Conservation (phyloP, 148 eudicot species). For the Arbutus unedo region DNA sequence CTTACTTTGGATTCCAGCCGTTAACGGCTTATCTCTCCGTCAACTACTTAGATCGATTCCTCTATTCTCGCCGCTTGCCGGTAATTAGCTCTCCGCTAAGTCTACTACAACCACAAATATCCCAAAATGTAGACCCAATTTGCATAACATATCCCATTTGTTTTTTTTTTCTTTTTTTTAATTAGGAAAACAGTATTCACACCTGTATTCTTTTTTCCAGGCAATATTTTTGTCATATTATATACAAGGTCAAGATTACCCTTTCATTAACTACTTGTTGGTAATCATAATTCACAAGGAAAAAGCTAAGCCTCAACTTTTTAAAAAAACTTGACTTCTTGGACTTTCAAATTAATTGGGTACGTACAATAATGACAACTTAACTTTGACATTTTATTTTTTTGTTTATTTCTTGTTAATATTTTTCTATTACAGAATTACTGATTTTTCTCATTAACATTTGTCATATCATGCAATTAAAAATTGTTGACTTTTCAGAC, state of each 20-base stretch:
- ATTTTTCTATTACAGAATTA: not conserved
- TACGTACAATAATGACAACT: too few relatives aligned
- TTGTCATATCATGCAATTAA: not conserved
- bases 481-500: conserved; percentile 2
- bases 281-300: not conserved
- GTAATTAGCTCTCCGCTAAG: conserved; percentile 35
- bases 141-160: too few relatives aligned
- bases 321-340: too few relatives aligned
- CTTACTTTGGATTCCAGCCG: conserved; percentile 71
- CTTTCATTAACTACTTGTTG: not conserved
- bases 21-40: conserved; percentile 81
- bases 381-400: too few relatives aligned
- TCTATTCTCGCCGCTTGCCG: conserved; percentile 60
- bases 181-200: not conserved
- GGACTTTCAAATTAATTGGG: too few relatives aligned
- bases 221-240: not conserved
- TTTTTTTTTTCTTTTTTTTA: not conserved
- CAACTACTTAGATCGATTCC: conserved; percentile 79
- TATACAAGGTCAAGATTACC: not conserved
- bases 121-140: not conserved
- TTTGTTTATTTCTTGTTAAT: not conserved
- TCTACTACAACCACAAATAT: not conserved
- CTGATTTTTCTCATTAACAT: not conserved
- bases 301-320: too few relatives aligned
- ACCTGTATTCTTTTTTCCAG: not conserved